phyloP scores from a whole-genome alignment of 2,329 filamentous ascomycete genomes.

The Xylariaceae sp. region DNA sequence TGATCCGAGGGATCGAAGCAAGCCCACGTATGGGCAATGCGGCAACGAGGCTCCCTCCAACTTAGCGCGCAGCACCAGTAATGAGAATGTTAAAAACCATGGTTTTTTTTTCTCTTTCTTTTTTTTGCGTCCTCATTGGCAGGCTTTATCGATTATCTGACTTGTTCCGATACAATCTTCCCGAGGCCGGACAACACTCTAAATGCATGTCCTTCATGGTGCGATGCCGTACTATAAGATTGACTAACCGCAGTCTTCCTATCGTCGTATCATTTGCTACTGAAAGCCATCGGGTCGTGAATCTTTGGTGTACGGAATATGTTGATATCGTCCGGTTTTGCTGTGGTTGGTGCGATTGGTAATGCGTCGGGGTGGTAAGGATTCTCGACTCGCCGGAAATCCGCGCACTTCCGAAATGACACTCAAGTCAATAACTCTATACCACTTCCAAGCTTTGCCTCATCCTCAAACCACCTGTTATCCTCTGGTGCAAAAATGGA shows the following conservation, averaged over 20 bases:
- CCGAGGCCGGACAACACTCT: no score
- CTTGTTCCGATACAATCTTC: no score
- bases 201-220: no score
- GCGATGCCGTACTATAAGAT: no score
- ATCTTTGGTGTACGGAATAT: background rate
- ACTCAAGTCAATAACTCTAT: background rate
- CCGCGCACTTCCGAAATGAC: conserved; percentile 18
- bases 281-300: no score
- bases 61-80: conserved; percentile 23
- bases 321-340: background rate
- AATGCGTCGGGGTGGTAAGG: background rate
- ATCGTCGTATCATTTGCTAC: no score
- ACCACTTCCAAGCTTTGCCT: background rate
- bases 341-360: conserved; percentile 1
- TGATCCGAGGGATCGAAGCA: conserved; percentile 19
- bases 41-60: conserved; percentile 34
- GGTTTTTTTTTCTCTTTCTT: background rate
- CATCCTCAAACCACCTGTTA: background rate
- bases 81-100: conserved; percentile 24
- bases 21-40: conserved; percentile 26
- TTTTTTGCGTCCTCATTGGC: background rate
- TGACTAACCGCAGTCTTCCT: no score
- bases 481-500: conserved; percentile 4
- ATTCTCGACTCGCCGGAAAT: conserved; percentile 12
- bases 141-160: no score